These are phyloP conservation scores for Dictyostelium purpureum DNA, from an alignment of 78 protist genomes.

Conservation along the genomic window DNA sequence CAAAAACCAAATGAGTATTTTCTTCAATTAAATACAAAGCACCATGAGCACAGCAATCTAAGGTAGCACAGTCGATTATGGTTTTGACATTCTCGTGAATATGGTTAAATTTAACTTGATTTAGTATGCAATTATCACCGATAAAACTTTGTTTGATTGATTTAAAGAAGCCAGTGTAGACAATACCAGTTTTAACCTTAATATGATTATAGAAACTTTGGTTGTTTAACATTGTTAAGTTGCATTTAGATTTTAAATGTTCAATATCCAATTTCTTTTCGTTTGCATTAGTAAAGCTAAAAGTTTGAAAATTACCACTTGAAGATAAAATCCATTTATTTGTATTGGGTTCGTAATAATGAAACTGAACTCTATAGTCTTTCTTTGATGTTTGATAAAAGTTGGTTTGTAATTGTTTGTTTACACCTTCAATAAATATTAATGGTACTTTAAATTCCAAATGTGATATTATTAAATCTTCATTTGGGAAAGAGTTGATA, in stretches of 20 bases:
- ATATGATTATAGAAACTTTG: not conserved
- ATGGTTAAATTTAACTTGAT: not conserved
- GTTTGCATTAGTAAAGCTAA: not conserved
- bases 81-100: not conserved
- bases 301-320: not conserved
- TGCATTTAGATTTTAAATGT: not conserved
- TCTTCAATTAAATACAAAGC: not conserved
- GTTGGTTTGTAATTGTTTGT: conserved; percentile 3
- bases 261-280: not conserved
- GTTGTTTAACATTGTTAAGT: conserved; percentile 2
- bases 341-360: not conserved
- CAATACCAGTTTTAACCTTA: not conserved
- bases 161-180: not conserved
- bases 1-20: not conserved
- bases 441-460: conserved; percentile 16
- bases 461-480: not conserved
- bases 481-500: not conserved
- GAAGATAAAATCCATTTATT: not conserved
- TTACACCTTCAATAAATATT: conserved; percentile 25
- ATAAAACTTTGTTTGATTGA: not conserved
- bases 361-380: not conserved
- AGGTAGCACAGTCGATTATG: not conserved
- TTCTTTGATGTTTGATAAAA: conserved; percentile 1
- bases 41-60: conserved; percentile 16
- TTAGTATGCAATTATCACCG: not conserved